phyloP scores from a whole-genome alignment of 192 early-diverging fungal species.

The Fimicolochytrium jonesii region DNA sequence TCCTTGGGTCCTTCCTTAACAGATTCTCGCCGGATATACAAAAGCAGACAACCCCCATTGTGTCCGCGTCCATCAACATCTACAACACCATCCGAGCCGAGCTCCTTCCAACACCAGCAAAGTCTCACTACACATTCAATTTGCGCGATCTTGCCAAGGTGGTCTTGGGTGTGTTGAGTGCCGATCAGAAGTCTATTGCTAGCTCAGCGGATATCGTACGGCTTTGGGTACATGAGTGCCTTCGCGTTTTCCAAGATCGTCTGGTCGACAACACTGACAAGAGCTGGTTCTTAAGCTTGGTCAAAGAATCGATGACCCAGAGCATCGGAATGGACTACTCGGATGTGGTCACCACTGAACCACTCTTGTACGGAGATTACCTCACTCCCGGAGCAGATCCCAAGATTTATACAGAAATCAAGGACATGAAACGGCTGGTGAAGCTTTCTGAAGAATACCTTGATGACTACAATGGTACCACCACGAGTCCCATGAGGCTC shows the following conservation, averaged over 20 bases:
- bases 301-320: conserved; percentile 42
- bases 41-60: conserved; percentile 40
- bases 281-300: conserved; percentile 49
- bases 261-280: conserved; percentile 58
- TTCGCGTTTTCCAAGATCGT: conserved; percentile 59
- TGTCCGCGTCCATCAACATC: conserved; percentile 48
- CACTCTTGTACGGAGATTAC: conserved; percentile 57
- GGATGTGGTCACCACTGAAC: conserved; percentile 52
- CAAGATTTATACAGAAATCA: conserved; percentile 54
- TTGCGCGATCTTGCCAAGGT: conserved; percentile 60
- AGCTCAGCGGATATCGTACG: conserved; percentile 50
- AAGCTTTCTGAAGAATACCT: conserved; percentile 58
- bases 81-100: conserved; percentile 55
- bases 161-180: conserved; percentile 50
- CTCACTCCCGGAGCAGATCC: conserved; percentile 53
- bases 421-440: conserved; percentile 51
- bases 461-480: conserved; percentile 59
- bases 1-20: conserved; percentile 48
- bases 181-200: conserved; percentile 44
- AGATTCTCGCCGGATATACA: conserved; percentile 50
- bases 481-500: conserved; percentile 54
- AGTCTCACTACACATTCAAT: conserved; percentile 65
- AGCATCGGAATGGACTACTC: conserved; percentile 42
- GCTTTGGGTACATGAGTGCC: conserved; percentile 58
- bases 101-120: conserved; percentile 57